Evolutionary conservation across 2,329 filamentous ascomycete species (phyloP).

Genomic region (Aspergillus spinulosporus): DNA sequence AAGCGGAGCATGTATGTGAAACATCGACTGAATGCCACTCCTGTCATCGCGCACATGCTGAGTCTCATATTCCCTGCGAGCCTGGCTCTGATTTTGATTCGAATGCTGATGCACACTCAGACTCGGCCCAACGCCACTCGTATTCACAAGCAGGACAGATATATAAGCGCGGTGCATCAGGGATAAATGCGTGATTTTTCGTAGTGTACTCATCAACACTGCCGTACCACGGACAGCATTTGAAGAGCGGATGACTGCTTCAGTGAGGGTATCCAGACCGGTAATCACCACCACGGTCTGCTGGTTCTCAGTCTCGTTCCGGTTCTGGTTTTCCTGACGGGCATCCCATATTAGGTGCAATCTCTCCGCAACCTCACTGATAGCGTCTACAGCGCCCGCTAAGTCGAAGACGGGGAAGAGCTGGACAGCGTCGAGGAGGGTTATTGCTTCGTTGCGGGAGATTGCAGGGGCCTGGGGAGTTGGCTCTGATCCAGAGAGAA

Average conservation of each 20-base stretch:
- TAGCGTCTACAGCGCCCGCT: slow-evolving; percentile 31
- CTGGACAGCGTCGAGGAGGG: slow-evolving; percentile 35
- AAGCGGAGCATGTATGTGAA: slow-evolving; percentile 23
- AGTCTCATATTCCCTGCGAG: not conserved
- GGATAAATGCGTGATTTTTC: slow-evolving; percentile 37
- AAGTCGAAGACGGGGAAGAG: slow-evolving; percentile 37
- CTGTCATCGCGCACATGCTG: slow-evolving; percentile 16
- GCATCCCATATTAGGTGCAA: slow-evolving; percentile 20
- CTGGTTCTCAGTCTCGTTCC: not conserved
- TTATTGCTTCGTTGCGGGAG: slow-evolving; percentile 31
- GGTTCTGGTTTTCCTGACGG: not conserved
- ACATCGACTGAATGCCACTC: slow-evolving; percentile 30
- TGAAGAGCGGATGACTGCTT: slow-evolving; percentile 40
- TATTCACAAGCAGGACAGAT: slow-evolving; percentile 41
- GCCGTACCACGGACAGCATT: slow-evolving; percentile 39
- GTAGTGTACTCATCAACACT: slow-evolving; percentile 33
- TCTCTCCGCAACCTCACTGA: slow-evolving; percentile 31
- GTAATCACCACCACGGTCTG: slow-evolving; percentile 28
- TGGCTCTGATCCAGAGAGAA: slow-evolving; percentile 18
- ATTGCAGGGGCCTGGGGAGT: not conserved
- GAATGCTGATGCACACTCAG: not conserved
- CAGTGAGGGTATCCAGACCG: slow-evolving; percentile 40
- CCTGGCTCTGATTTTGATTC: not conserved
- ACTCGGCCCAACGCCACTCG: slow-evolving; percentile 30
- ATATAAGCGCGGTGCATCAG: slow-evolving; percentile 31